Evolutionary conservation across 2,329 filamentous ascomycete species (phyloP), one percentile per base, ranked within the genome.

Genomic region (Dothistroma septosporum): DNA sequence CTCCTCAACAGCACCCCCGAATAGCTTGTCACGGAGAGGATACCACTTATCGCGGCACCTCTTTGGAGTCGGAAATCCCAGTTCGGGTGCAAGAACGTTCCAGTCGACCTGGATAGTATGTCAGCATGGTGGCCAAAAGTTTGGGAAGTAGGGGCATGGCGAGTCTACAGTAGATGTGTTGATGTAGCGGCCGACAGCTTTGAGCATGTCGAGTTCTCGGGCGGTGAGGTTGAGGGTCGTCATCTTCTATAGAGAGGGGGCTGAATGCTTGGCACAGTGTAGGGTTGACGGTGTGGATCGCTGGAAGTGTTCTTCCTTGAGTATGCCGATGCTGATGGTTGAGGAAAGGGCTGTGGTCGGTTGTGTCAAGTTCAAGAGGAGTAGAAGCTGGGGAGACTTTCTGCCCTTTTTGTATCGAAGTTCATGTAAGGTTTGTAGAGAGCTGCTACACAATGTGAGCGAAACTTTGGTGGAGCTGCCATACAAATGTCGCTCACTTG

Each of bases 21-120:
- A 52, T 41, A 69, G 57, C 57, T 68, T 69, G 28, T 54, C 64
- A 46, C 59, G 60, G 19, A 69, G 35, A 1, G 58, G 33, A 12
- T 59, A 10, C 61, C 62, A 70, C 46, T 58, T 46, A 55, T 70
- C 68, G 24, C 68, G 66, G 2, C 66, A 67, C 21, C 63, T 55
- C 56, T 70, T 70, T 2, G 60, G 14, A 1, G 64, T 67, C 11
- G 57, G 63, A 58, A 63, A 64, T 53, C 61, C 60, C 19, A 63
- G 61, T 10, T 60, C 54, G 1, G 53, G 41, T 4, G 63, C 65
- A 32, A 69, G 64, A 5, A 59, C 46, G 22, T 55, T 56, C 68
- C 68, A 70, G 59, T 68, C 61, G 57, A 67, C 61, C 66, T 68
- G 49, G 33, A 19, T 9, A 19, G 61, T n/a, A 22, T 31, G 48